These are phyloP conservation scores for Punica granatum DNA, from an alignment of 345 rosid genomes.

Conservation along the genomic window DNA sequence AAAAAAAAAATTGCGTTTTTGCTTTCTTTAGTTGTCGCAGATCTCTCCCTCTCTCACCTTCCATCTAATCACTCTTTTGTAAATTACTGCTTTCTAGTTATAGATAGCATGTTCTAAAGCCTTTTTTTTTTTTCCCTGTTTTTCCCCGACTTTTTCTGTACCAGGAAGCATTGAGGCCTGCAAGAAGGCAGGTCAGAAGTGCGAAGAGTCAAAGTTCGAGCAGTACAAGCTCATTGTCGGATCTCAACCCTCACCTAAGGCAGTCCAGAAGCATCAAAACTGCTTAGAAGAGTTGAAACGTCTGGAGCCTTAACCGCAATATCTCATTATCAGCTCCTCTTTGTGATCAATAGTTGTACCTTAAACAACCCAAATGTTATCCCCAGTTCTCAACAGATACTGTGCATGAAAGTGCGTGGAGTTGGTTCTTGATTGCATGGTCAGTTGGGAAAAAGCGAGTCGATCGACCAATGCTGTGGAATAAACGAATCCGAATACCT, in stretches of 20 bases:
- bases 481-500: too few relatives aligned
- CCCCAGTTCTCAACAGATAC: background rate
- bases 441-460: background rate
- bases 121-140: too few relatives aligned
- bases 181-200: conserved; percentile 57
- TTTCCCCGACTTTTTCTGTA: background rate
- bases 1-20: too few relatives aligned
- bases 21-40: too few relatives aligned
- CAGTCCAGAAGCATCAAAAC: conserved; percentile 43
- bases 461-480: too few relatives aligned
- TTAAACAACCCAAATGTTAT: background rate
- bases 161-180: conserved; percentile 62
- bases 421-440: background rate
- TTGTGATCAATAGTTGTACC: background rate
- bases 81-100: too few relatives aligned
- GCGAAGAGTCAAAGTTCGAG: conserved; percentile 68
- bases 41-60: too few relatives aligned
- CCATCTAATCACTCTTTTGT: too few relatives aligned
- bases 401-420: too few relatives aligned
- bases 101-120: too few relatives aligned
- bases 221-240: conserved; percentile 46
- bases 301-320: conserved; percentile 30
- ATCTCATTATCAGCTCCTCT: background rate
- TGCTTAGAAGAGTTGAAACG: conserved; percentile 59
- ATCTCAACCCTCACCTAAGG: conserved; percentile 36